Conservation (phyloP, 306 rosid genomes). For the Trifolium pratense region DNA sequence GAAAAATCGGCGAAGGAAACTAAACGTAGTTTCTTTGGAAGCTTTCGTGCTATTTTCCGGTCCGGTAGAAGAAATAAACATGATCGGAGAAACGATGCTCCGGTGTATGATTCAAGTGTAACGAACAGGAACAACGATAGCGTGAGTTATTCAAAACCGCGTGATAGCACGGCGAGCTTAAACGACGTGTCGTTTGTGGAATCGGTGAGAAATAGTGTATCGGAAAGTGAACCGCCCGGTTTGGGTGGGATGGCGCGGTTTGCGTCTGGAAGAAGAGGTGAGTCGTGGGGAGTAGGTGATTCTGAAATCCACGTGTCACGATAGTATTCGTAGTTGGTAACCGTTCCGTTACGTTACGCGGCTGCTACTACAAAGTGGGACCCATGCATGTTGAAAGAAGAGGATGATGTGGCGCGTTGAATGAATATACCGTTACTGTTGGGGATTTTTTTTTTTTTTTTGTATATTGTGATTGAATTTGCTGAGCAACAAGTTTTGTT, state of each 20-base stretch:
- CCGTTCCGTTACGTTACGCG: slow-evolving; percentile 25
- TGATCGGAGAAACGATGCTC: slow-evolving; percentile 16
- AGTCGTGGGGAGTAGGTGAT: slow-evolving; percentile 62
- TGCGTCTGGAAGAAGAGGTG: slow-evolving; percentile 84
- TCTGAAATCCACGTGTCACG: slow-evolving; percentile 54
- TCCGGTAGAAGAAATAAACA: slow-evolving; percentile 49
- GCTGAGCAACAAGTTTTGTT: slow-evolving; percentile 19
- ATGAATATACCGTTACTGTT: slow-evolving; percentile 25
- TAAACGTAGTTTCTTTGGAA: slow-evolving; percentile 62
- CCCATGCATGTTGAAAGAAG: slow-evolving; percentile 33
- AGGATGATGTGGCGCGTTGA: slow-evolving; percentile 66
- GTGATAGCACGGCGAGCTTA: slow-evolving; percentile 46
- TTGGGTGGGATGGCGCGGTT: slow-evolving; percentile 75
- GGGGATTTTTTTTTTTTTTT: not conserved
- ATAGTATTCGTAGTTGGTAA: not conserved
- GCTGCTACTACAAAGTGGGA: slow-evolving; percentile 42
- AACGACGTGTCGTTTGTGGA: slow-evolving; percentile 53
- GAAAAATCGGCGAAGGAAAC: slow-evolving; percentile 45
- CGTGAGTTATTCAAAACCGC: slow-evolving; percentile 8
- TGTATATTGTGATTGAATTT: slow-evolving; percentile 7
- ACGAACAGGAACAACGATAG: slow-evolving; percentile 26
- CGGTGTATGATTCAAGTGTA: slow-evolving; percentile 30
- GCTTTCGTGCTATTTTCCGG: slow-evolving; percentile 60
- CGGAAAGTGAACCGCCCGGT: slow-evolving; percentile 76
- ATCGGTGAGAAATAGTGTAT: slow-evolving; percentile 58